Base-by-base conservation (phyloP, 2,329 filamentous ascomycete species). In the Talaromyces funiculosus region DNA sequence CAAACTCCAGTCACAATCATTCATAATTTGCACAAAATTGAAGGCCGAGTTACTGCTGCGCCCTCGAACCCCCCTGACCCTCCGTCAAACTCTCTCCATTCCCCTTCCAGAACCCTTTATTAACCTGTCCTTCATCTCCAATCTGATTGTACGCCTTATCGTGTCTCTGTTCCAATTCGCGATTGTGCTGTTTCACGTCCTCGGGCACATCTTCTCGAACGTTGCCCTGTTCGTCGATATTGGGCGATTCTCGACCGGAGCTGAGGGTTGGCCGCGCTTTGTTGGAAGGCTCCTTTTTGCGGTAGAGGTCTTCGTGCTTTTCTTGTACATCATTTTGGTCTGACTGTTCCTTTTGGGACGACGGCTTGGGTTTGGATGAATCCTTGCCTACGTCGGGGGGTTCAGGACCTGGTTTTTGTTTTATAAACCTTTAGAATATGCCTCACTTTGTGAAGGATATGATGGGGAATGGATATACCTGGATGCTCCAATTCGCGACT, bases 171-270 rank as follows among this genome's bases (percentile, higher is more conserved):
- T 68, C 65, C 57, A 75, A 59, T 2, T 74, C 73, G 24, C 61
- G 59, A 54, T 75, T 75, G 62, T 75, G 73, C 57, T 61, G 55
- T 58, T 68, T 73, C 59, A 75, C 73, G 60, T 75, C 73, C 9
- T 71, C 64, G 0, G 73, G 71, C 1, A 73, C 53, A 64, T 74
- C 66, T 0, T 65, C 54, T 1, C 63, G 61, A 12, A 57, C 37
- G 1, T 70, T 66, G 0, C 73, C 73, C 5, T 70, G 57, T 2
- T 60, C 47, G 42, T 75, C 71, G 8, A 70, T 54, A 38, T 73
- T 67, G 8, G 68, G 67, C 2, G 72, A 71, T 42, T 71, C 65
- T 9, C 62, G 65, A 7, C 68, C 70, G 49, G 70, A 67, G n/a
- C 56, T 64, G 10, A 75, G 64, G 3, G 72, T 74, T 14, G 73